Conservation (phyloP, 352 stramenopile species). For the Phytophthora lateralis region DNA sequence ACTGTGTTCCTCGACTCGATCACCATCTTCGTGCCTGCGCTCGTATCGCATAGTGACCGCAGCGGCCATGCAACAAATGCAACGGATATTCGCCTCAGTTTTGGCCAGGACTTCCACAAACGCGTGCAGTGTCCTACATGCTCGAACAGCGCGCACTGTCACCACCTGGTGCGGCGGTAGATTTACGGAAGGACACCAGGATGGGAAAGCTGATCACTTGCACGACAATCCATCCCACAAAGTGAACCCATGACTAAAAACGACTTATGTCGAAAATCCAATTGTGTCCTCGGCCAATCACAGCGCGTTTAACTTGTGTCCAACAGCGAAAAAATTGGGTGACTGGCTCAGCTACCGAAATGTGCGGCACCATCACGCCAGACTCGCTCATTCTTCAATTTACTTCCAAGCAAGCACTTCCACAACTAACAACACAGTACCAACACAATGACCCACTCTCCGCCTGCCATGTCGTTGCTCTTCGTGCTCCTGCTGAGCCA, state of each 20-base stretch:
- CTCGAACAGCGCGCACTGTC: constrained; percentile 10
- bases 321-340: constrained; percentile 19
- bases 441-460: constrained; percentile 24
- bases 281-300: not conserved
- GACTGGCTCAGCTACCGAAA: constrained; percentile 25
- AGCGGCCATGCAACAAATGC: constrained; percentile 13
- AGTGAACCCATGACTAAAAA: constrained; percentile 17
- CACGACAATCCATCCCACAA: constrained; percentile 6
- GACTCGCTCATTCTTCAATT: constrained; percentile 37
- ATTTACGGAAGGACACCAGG: constrained; percentile 19
- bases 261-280: constrained; percentile 33
- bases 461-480: constrained; percentile 25
- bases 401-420: constrained; percentile 7
- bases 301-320: constrained; percentile 9
- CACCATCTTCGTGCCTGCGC: not conserved
- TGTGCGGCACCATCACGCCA: not conserved
- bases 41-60: constrained; percentile 25
- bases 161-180: constrained; percentile 18
- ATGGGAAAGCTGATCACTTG: constrained; percentile 16
- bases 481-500: constrained; percentile 34
- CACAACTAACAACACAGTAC: constrained; percentile 8
- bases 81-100: constrained; percentile 5
- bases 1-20: not conserved
- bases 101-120: constrained; percentile 10
- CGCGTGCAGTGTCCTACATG: constrained; percentile 21